phyloP scores from a whole-genome alignment of 2,329 filamentous ascomycete genomes.

The Simplicillium sp. region DNA sequence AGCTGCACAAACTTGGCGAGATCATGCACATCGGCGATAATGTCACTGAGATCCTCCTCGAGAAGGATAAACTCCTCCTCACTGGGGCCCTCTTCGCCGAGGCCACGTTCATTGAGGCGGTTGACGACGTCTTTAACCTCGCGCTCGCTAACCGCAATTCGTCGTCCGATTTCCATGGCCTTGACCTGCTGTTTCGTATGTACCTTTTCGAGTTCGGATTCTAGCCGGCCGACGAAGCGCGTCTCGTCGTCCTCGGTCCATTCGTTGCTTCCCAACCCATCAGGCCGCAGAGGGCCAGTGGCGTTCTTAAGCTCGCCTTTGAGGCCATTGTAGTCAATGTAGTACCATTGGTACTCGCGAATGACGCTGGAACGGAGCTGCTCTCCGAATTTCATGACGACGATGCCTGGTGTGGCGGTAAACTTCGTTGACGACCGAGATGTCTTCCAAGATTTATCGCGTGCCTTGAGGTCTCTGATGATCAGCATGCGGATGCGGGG shows the following conservation, averaged over 20 bases:
- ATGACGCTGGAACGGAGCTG: conserved; percentile 93
- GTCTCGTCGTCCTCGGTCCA: conserved; percentile 93
- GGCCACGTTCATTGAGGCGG: conserved; percentile 55
- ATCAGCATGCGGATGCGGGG: conserved; percentile 36
- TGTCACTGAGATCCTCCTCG: conserved; percentile 91
- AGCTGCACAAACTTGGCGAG: conserved; percentile 96
- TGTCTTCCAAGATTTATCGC: conserved; percentile 30
- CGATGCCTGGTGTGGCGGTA: conserved; percentile 36
- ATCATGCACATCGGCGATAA: conserved; percentile 97
- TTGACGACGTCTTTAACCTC: conserved; percentile 85
- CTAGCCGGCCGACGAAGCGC: conserved; percentile 75
- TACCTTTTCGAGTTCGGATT: conserved; percentile 92
- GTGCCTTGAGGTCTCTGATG: conserved; percentile 37
- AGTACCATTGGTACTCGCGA: conserved; percentile 96
- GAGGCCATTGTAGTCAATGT: conserved; percentile 93
- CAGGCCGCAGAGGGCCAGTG: conserved; percentile 38
- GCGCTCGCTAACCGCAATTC: conserved; percentile 78
- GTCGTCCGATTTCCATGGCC: conserved; percentile 85
- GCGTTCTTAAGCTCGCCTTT: conserved; percentile 77
- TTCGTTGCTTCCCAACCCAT: conserved; percentile 39
- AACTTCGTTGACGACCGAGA: conserved; percentile 18
- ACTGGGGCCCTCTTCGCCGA: conserved; percentile 50
- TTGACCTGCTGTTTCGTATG: conserved; percentile 97
- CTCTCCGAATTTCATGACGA: conserved; percentile 83
- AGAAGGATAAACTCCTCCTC: conserved; percentile 93